Conservation (phyloP, 768 basidiomycete species). For the Lactarius hatsudake region DNA sequence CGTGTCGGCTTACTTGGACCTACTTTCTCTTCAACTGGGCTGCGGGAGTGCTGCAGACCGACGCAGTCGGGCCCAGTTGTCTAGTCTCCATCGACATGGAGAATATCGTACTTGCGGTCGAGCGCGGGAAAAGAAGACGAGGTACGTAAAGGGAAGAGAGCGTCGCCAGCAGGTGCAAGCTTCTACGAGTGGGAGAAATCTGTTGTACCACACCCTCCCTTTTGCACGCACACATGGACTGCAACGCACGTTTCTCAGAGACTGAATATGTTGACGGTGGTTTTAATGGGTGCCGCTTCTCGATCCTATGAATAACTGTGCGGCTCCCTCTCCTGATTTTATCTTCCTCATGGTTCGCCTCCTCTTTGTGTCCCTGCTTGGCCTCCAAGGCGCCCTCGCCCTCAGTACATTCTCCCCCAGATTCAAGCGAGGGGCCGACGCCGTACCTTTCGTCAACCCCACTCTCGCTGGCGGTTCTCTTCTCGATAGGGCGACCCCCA, state of each 20-base stretch:
- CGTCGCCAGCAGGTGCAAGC: not conserved
- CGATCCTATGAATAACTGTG: not conserved
- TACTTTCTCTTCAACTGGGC: not conserved
- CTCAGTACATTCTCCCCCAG: not conserved
- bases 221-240: not conserved
- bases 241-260: not conserved
- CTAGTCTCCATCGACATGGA: not conserved
- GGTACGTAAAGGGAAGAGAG: not conserved
- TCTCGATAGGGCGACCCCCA: not conserved
- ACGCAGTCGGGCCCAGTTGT: not conserved
- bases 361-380: conserved; percentile 4
- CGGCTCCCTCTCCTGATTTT: not conserved
- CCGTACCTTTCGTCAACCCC: conserved; percentile 2
- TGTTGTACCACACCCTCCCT: not conserved
- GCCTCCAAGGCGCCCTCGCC: conserved; percentile 8
- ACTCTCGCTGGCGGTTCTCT: not conserved
- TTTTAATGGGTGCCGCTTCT: not conserved
- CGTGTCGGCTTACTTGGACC: not conserved
- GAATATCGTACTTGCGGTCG: not conserved
- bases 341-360: conserved; percentile 7
- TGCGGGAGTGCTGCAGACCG: not conserved
- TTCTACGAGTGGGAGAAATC: not conserved
- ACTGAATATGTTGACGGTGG: not conserved
- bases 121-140: not conserved
- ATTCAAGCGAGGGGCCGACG: not conserved